A percentile compares a stretch with the other conserved stretches of the same genome.
Evolutionary conservation across 768 basidiomycete genomes (phyloP).

Genomic region (Jaapia argillacea): DNA sequence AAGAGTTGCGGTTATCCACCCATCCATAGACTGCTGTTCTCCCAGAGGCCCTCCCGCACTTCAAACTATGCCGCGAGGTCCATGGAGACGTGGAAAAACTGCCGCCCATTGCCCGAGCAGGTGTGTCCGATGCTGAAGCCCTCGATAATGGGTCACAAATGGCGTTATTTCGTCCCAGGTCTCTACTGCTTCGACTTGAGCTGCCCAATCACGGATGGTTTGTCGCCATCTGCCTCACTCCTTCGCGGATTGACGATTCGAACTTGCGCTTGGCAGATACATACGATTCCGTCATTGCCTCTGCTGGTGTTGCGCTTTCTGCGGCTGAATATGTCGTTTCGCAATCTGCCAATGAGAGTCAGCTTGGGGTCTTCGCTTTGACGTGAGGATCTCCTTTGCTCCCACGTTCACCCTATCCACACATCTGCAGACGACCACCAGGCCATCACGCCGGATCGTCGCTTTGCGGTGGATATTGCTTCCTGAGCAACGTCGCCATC

Average conservation of each 20-base stretch:
- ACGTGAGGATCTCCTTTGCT: too few relatives aligned
- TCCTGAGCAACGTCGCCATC: constrained; percentile 22
- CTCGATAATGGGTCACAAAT: too few relatives aligned
- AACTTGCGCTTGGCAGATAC: constrained; percentile 13
- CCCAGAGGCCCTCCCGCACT: constrained; percentile 22
- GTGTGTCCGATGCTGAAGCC: constrained; percentile 8
- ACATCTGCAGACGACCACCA: constrained; percentile 20
- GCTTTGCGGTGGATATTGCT: constrained; percentile 25
- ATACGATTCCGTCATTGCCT: constrained; percentile 17
- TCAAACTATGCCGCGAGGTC: constrained; percentile 7
- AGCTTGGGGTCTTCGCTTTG: constrained; percentile 13
- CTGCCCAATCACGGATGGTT: constrained; percentile 20
- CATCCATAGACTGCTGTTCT: constrained; percentile 16
- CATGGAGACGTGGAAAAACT: not conserved
- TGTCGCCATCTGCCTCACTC: not conserved
- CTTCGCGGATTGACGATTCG: not conserved
- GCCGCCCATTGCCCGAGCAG: constrained; percentile 15
- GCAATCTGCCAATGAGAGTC: not conserved
- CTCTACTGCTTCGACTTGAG: constrained; percentile 22
- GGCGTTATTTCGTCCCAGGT: too few relatives aligned
- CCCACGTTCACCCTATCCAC: too few relatives aligned
- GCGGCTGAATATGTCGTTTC: constrained; percentile 11
- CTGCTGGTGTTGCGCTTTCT: constrained; percentile 16
- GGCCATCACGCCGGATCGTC: constrained; percentile 21
- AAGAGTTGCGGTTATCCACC: not conserved